These are phyloP conservation scores for Fusarium longipes DNA, from an alignment of 2,329 filamentous ascomycete genomes.

Conservation along the genomic window DNA sequence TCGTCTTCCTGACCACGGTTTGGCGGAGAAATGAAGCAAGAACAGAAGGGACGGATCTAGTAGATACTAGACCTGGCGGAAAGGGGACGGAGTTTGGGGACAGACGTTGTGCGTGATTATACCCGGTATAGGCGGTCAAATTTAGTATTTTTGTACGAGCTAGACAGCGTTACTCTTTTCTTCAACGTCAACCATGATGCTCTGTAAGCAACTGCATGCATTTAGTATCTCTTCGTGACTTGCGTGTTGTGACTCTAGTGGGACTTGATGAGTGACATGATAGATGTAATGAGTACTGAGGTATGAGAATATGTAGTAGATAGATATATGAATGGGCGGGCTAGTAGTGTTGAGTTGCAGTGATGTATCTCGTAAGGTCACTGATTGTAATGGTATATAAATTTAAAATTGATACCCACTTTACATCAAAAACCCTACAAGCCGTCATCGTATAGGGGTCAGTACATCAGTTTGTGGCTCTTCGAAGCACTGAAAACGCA, in stretches of 20 bases:
- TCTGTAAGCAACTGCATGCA: slow-evolving; percentile 18
- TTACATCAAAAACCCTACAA: not conserved
- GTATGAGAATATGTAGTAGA: not conserved
- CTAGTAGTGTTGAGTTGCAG: too few relatives aligned
- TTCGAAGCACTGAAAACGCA: slow-evolving; percentile 41
- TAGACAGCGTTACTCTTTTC: slow-evolving; percentile 11
- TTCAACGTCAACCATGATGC: slow-evolving; percentile 2
- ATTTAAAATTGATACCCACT: rapidly evolving
- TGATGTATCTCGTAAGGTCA: too few relatives aligned
- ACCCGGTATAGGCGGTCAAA: slow-evolving; percentile 43
- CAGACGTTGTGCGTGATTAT: slow-evolving; percentile 42
- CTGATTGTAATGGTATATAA: too few relatives aligned
- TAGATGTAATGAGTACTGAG: not conserved
- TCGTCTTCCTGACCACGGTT: slow-evolving; percentile 15
- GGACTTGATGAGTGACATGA: not conserved
- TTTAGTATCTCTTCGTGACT: not conserved
- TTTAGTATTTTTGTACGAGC: slow-evolving; percentile 27
- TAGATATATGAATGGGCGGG: not conserved
- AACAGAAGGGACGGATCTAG: slow-evolving; percentile 28
- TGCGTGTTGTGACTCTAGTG: not conserved
- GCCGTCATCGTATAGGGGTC: slow-evolving; percentile 43
- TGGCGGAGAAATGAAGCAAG: slow-evolving; percentile 8
- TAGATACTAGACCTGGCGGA: slow-evolving; percentile 37
- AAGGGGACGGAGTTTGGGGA: slow-evolving; percentile 42
- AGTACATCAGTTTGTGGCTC: slow-evolving; percentile 41